Base-by-base conservation (phyloP, 345 rosid species). In the Crucihimalaya himalaica region DNA sequence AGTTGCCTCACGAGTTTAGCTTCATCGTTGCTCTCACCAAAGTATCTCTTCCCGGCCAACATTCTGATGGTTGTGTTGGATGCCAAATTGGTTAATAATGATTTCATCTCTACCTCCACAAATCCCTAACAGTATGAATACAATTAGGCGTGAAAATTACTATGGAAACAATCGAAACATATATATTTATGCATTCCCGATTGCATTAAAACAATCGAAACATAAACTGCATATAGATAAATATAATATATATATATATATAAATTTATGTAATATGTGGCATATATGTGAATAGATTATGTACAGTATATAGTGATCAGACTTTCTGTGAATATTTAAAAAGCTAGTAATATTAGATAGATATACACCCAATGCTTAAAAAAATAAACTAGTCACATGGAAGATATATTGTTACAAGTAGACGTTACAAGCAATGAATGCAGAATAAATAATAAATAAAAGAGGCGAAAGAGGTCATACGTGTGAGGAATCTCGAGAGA, bases 41-140 rank as follows among this genome's bases (percentile, higher is more conserved):
- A 83, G 59, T 71, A 88, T 63, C 82, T 53, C 61, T 79, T 86
- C 11, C 87, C 81, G 0, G 80, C 72, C 15, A 79, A 18, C 82
- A 84, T 82, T 73, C 81, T 73, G 66, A 81, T 73, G 69, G 84
- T 45, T 28, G 67, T 73, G 25, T 82, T 84, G 35, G 77, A 75
- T 0, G 76, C 72, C 60, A 86, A 34, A 42, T 84, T 81, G 18
- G 54, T 7, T 18, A 86, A 57, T 34, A 75, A 60, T 6, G 85
- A 29, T 62, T 66, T 81, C 74, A 80, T 42, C 51, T 82, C 86
- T 63, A 86, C 84, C 66, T 68, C 75, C 1, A 57, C 71, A 8
- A 59, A 81, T 18, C 39, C 79, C 57, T 66, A 31, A 6, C 8
- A 39, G 2, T 71, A 25, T 19, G 8, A 52, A 6, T 27, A 25